Evolutionary conservation across 768 basidiomycete species (phyloP), one percentile per base, ranked within the genome.

Genomic region (Ephemerocybe angulata): DNA sequence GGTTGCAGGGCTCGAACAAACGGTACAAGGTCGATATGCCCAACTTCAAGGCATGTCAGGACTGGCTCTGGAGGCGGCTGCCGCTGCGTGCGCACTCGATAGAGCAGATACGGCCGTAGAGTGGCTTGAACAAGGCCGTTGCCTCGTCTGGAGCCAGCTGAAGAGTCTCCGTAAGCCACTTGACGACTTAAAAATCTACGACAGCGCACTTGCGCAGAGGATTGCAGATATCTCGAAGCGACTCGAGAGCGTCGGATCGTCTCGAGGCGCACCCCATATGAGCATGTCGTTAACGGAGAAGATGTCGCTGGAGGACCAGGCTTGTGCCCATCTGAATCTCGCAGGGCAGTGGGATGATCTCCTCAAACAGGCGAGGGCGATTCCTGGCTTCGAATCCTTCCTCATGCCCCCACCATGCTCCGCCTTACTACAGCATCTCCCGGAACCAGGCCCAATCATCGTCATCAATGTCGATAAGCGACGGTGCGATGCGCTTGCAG

Each of bases 141-240:
- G n/a, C n/a, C n/a, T n/a, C n/a, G n/a, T n/a, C n/a, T n/a, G 70
- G 68, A 58, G 52, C 24, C 69, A 70, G 37, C 50, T 66, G 1
- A 56, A 60, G n/a, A 53, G 63, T 17, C 57, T 67, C 11, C 59
- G 63, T 5, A 61, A 62, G 2, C 64, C 68, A 0, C 17, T 65
- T 11, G 61, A 67, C 46, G 51, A 56, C 22, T 58, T 67, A 2
- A 22, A 50, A 5, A 28, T 50, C 13, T 29, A 46, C 8, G 5
- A 60, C 31, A 54, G 53, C 11, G 44, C 31, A 1, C 37, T 65
- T 22, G 60, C 62, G 24, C 51, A 58, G 1, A 13, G 51, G 10
- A 28, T 63, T 49, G 4, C 47, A 17, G 17, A 31, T 15, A 53
- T 64, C 41, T 54, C 60, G 51, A 50, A 40, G 40, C 54, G 43